Percentiles rank a stretch among this genome's conserved stretches.
Conservation (phyloP, 2,329 filamentous ascomycete genomes). For the Stemphylium beticola region DNA sequence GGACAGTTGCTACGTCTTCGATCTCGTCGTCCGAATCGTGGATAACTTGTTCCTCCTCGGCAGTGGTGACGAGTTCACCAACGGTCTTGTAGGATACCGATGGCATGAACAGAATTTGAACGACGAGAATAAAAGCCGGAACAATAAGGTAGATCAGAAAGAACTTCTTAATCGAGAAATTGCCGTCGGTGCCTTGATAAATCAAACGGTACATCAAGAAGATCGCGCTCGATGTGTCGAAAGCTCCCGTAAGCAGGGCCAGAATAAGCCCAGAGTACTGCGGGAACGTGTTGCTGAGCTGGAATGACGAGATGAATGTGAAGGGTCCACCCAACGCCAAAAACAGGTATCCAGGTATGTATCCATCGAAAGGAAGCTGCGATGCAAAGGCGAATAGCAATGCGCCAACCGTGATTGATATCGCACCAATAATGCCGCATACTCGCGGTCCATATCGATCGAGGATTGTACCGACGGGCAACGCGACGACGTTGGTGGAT, state of each 20-base stretch:
- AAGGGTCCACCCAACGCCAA: constrained; percentile 58
- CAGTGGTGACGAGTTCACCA: constrained; percentile 79
- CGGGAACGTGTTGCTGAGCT: constrained; percentile 60
- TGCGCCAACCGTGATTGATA: constrained; percentile 73
- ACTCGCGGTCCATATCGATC: constrained; percentile 81
- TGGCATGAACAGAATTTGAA: constrained; percentile 57
- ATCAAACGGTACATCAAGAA: constrained; percentile 57
- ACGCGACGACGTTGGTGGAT: constrained; percentile 82
- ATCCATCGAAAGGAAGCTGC: constrained; percentile 72
- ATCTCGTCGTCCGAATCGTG: constrained; percentile 64
- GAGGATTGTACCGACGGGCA: constrained; percentile 84
- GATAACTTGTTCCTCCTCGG: constrained; percentile 58
- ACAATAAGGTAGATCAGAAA: constrained; percentile 59
- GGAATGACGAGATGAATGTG: constrained; percentile 59
- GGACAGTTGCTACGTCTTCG: constrained; percentile 55
- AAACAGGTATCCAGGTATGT: constrained; percentile 58
- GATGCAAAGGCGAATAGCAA: constrained; percentile 73
- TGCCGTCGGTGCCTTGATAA: constrained; percentile 52
- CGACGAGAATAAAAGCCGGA: constrained; percentile 51
- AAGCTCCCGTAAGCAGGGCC: constrained; percentile 58
- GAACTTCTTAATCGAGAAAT: constrained; percentile 56
- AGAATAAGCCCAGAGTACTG: constrained; percentile 57
- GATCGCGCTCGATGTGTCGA: constrained; percentile 57
- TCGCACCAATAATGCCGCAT: constrained; percentile 73
- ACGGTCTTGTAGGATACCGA: constrained; percentile 61